Evolutionary conservation across 1,284 basidiomycete genomes (phyloP), one percentile per base, ranked within the genome.

Genomic region (Ceratobasidium sp.): DNA sequence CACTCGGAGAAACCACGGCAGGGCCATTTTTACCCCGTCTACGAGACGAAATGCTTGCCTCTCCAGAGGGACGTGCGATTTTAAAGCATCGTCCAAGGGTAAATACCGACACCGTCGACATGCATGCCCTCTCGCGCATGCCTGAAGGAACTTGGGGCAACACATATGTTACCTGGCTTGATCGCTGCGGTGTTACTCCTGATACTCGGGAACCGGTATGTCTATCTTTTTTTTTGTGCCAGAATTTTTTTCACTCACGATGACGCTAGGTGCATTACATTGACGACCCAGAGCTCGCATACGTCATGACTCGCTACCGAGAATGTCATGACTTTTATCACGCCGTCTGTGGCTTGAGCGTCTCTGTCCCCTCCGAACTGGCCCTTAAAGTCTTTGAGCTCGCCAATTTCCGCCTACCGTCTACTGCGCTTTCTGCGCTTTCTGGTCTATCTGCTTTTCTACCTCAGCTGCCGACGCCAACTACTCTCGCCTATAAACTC

Each of bases 271-370:
- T 97, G 3, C 92, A 91, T 76, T 98, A 98, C 80, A 92, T 99
- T 76, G 88, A 93, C 78, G 94, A 97, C 76, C 93, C 94, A 0
- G 94, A 96, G 77, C 86, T 97, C 12, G 96, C 96, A 32, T 97
- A 98, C 80, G 94, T 98, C 71, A 96, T 99, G 91, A 94, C 97
- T 77, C 91, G 97, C 52, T 99, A 99, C 80, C 92, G 97, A 45
- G 96, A 99, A 83, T 97, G 93, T 76, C 97, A 98, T 82, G 94
- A 98, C 82, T 91, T 97, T 78, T 97, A 97, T 80, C 97, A 98
- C 79, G 91, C 93, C 74, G 87, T 98, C 71, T 89, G 90, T 80
- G 89, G 89, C 73, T 87, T 98, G 30, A 96, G 95, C 0, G 94
- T 98, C 64, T 92, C 91, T 73, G 91, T 97, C 77, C 89, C 93